Percentiles rank a stretch among this genome's conserved stretches.
Conservation (phyloP, 805 yeast species). For the Ogataea allantospora region DNA sequence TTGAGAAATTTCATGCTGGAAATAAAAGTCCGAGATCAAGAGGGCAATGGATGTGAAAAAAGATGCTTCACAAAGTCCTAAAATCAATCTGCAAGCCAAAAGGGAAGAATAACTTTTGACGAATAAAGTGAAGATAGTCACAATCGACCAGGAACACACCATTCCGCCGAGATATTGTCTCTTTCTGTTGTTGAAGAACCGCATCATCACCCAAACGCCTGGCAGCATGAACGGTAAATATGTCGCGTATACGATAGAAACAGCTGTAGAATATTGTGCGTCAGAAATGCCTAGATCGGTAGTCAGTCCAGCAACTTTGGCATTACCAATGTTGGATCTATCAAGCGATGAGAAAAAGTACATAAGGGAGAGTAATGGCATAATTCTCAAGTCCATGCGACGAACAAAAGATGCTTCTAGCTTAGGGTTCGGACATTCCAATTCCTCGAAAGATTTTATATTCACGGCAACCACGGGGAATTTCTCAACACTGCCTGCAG, state of each 20-base stretch:
- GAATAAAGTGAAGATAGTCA: constrained; percentile 42
- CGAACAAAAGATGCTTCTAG: constrained; percentile 34
- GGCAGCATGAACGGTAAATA: constrained; percentile 41
- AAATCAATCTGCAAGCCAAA: constrained; percentile 37
- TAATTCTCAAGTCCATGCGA: constrained; percentile 42
- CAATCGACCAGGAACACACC: constrained; percentile 43
- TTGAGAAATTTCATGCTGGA: constrained; percentile 16
- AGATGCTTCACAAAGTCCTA: constrained; percentile 43
- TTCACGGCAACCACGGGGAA: not conserved
- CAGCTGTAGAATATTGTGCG: constrained; percentile 40
- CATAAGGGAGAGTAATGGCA: constrained; percentile 41
- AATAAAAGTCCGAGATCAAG: constrained; percentile 18
- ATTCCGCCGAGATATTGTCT: constrained; percentile 32
- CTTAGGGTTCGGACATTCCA: constrained; percentile 17
- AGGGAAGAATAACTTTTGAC: constrained; percentile 40
- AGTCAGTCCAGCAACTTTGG: constrained; percentile 43
- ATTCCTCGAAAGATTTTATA: not conserved
- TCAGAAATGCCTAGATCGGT: constrained; percentile 39
- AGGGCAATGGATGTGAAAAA: constrained; percentile 30
- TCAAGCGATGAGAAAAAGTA: constrained; percentile 45
- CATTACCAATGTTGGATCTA: constrained; percentile 44
- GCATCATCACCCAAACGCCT: constrained; percentile 40
- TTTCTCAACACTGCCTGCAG: not conserved
- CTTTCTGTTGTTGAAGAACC: constrained; percentile 38
- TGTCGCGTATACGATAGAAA: constrained; percentile 42